A percentile compares a stretch with the other conserved stretches of the same genome.
These are phyloP conservation scores for Blastocystis sp. DNA, from an alignment of 352 stramenopile genomes.

Conservation along the genomic window DNA sequence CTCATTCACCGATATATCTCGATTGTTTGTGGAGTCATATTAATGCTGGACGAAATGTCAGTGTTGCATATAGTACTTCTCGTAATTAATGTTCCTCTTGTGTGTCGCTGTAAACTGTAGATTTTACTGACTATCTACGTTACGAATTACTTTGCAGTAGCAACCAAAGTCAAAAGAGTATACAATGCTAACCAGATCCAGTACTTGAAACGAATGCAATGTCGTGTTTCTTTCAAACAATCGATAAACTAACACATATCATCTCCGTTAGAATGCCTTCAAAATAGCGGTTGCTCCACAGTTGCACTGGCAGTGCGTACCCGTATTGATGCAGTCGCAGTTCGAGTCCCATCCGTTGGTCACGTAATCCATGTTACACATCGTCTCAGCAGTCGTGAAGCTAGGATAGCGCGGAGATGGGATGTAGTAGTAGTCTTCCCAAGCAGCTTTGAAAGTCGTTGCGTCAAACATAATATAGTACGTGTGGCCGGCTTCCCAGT, in stretches of 20 bases:
- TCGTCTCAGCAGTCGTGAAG: conserved; percentile 18
- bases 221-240: background rate
- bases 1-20: too few species aligned
- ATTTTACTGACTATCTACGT: background rate
- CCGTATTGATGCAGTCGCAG: conserved; percentile 50
- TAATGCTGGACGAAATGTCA: background rate
- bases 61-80: too few species aligned
- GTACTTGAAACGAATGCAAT: background rate
- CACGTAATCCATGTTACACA: conserved; percentile 54
- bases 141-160: background rate
- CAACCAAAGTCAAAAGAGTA: background rate
- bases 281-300: conserved; percentile 46
- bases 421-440: conserved; percentile 9
- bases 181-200: background rate
- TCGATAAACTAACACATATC: conserved; percentile 17
- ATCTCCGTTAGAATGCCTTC: conserved; percentile 39
- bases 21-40: background rate
- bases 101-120: background rate
- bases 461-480: conserved; percentile 52
- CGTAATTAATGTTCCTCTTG: too few species aligned
- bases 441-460: conserved; percentile 18
- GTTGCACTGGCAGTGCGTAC: conserved; percentile 53
- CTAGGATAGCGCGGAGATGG: background rate
- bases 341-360: conserved; percentile 15
- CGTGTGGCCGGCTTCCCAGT: background rate